phyloP scores from a whole-genome alignment of 805 yeast species.

The Sungouiozyma ichnusensis region DNA sequence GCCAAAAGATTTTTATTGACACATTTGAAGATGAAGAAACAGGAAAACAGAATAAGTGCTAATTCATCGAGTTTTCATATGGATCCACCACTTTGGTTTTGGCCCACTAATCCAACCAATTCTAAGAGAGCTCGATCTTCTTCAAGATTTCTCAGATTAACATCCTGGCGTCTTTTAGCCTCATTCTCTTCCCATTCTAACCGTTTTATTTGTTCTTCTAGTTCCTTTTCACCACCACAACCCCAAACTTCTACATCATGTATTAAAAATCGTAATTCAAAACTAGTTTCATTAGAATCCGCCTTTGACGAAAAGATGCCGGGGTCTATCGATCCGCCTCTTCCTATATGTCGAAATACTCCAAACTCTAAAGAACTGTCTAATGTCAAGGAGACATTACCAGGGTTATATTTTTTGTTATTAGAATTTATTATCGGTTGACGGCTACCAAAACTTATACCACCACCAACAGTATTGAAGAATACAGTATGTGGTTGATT shows the following conservation, averaged over 20 bases:
- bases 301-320: constrained; percentile 21
- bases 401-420: constrained; percentile 44
- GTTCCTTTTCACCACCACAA: constrained; percentile 67
- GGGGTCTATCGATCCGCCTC: constrained; percentile 40
- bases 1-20: neutral
- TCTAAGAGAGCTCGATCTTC: constrained; percentile 83
- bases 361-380: constrained; percentile 76
- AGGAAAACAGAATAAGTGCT: neutral
- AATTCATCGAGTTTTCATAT: constrained; percentile 19
- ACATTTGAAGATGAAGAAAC: neutral
- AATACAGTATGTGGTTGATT: constrained; percentile 38
- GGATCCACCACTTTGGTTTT: constrained; percentile 40
- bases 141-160: constrained; percentile 54
- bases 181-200: constrained; percentile 93
- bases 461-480: constrained; percentile 66
- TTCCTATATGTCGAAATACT: constrained; percentile 58
- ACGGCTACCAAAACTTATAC: constrained; percentile 69
- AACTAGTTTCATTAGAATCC: constrained; percentile 21
- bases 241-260: constrained; percentile 89
- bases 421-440: constrained; percentile 50
- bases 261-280: constrained; percentile 61
- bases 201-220: constrained; percentile 61
- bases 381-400: constrained; percentile 68
- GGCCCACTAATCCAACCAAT: constrained; percentile 61
- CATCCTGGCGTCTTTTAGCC: constrained; percentile 64